phyloP scores from a whole-genome alignment of 2,329 filamentous ascomycete genomes.

The Beauveria sp. region DNA sequence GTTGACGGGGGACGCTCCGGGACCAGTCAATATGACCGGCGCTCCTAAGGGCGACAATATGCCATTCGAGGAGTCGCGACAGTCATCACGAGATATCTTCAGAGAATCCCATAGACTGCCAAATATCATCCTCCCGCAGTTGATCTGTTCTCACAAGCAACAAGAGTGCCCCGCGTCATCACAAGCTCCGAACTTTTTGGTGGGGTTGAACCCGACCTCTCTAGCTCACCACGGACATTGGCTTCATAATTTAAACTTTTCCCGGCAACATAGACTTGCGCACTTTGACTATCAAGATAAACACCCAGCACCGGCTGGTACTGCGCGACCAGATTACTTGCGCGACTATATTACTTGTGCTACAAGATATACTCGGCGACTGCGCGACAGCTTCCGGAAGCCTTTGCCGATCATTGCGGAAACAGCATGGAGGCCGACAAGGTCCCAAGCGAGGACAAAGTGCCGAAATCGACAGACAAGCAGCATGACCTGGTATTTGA shows the following conservation, averaged over 20 bases:
- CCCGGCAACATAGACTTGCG: not conserved
- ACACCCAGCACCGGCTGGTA: not conserved
- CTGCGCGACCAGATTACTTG: not conserved
- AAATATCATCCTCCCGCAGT: not conserved
- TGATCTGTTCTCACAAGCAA: not conserved
- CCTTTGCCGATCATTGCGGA: not conserved
- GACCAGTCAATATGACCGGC: too few species aligned
- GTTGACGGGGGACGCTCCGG: too few species aligned
- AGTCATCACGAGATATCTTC: not conserved
- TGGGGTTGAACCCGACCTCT: constrained; percentile 3
- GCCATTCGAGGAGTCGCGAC: too few species aligned
- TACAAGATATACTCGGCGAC: not conserved
- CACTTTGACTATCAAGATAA: not conserved
- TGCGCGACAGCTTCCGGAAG: not conserved
- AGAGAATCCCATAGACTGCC: not conserved
- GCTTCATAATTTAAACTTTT: not conserved
- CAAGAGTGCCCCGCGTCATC: not conserved
- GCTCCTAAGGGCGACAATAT: too few species aligned
- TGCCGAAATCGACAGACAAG: not conserved
- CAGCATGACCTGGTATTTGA: constrained; percentile 21
- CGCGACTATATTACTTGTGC: not conserved
- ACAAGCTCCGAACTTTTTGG: not conserved
- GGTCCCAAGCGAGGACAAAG: not conserved
- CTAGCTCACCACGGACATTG: not conserved
- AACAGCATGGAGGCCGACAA: constrained; percentile 1